Evolutionary conservation across 2,329 filamentous ascomycete genomes (phyloP).

Genomic region (Diaporthe sp.): DNA sequence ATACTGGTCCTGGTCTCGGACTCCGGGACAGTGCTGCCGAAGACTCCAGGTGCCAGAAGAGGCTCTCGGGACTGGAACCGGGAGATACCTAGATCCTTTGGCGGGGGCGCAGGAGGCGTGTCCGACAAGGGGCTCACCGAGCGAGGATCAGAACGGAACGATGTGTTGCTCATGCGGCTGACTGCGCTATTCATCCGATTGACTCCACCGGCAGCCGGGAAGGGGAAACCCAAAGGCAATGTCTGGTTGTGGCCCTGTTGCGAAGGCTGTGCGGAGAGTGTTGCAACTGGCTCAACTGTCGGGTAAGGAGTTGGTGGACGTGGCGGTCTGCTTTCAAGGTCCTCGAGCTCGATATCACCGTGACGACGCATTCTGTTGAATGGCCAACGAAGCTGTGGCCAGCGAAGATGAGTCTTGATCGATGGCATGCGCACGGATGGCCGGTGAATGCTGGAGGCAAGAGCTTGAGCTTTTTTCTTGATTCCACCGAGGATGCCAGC

Average conservation of each 20-base stretch:
- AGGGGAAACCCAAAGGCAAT: neutral
- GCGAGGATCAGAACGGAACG: neutral
- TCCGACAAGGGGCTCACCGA: neutral
- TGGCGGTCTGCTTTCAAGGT: neutral
- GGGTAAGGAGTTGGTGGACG: neutral
- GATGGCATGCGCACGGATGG: neutral
- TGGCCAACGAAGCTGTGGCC: neutral
- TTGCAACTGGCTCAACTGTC: neutral
- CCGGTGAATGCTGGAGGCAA: neutral
- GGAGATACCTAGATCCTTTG: neutral
- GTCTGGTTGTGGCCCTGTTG: neutral
- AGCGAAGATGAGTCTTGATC: neutral
- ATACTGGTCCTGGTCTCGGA: constrained; percentile 5
- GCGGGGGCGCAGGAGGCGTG: neutral
- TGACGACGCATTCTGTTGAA: neutral
- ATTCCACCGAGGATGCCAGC: too few species aligned
- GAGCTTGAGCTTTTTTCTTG: neutral
- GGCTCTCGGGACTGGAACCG: neutral
- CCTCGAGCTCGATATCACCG: constrained; percentile 25
- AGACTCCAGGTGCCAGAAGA: neutral
- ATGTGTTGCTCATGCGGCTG: neutral
- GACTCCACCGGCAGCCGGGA: neutral
- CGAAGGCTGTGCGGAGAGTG: neutral
- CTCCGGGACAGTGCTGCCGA: neutral
- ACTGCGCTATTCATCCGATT: neutral